Evolutionary conservation across 2,329 filamentous ascomycete species (phyloP).

Genomic region (Elsinoe fawcettii): DNA sequence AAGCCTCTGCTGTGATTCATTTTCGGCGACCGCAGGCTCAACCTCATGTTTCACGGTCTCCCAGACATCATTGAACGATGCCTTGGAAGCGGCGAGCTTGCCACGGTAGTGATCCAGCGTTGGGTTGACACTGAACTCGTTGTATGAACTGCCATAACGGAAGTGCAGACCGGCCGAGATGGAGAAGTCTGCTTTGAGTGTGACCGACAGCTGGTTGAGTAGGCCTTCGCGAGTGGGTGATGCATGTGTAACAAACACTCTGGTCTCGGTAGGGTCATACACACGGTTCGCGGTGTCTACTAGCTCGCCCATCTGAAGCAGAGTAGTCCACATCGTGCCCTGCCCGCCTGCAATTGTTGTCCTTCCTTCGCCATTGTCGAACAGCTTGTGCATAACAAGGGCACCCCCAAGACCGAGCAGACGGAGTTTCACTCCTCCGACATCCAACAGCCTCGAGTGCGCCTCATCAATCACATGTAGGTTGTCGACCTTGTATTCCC

Average conservation of each 20-base stretch:
- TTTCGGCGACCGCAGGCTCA: constrained; percentile 85
- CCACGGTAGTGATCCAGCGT: constrained; percentile 97
- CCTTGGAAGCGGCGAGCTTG: constrained; percentile 95
- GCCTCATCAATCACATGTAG: constrained; percentile 98
- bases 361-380: constrained; percentile 94
- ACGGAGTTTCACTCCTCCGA: constrained; percentile 92
- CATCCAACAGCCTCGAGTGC: constrained; percentile 86
- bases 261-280: constrained; percentile 95
- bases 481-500: constrained; percentile 96
- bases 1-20: constrained; percentile 86
- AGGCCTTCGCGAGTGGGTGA: constrained; percentile 94
- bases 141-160: constrained; percentile 97
- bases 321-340: constrained; percentile 98
- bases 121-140: constrained; percentile 98
- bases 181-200: constrained; percentile 95
- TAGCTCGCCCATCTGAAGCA: constrained; percentile 95
- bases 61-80: constrained; percentile 98
- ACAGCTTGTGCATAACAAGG: constrained; percentile 99
- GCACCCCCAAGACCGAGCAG: constrained; percentile 89
- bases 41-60: constrained; percentile 96
- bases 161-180: constrained; percentile 96
- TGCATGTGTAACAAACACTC: constrained; percentile 92
- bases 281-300: constrained; percentile 97
- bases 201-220: constrained; percentile 93
- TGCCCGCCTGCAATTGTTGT: constrained; percentile 97